Conservation (phyloP, 106 monocot genomes). For the Dendrobium chrysotoxum region DNA sequence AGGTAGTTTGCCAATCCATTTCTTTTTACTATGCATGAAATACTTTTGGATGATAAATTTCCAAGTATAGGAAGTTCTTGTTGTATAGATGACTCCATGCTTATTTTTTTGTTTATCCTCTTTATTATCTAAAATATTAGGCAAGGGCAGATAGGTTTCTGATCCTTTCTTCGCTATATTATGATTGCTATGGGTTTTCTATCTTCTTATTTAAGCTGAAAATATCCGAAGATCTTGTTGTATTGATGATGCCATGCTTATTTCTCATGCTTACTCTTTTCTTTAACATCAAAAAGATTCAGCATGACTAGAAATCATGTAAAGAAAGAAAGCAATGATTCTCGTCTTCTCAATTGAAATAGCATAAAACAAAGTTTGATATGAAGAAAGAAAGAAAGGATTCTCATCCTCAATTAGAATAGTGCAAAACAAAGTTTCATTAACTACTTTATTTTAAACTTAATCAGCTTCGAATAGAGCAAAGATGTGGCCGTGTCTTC, state of each 20-base stretch:
- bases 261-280: background rate
- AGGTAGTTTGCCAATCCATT: slow-evolving; percentile 32
- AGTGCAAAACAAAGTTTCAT: background rate
- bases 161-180: too few relatives aligned
- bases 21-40: background rate
- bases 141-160: background rate
- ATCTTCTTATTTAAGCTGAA: too few relatives aligned
- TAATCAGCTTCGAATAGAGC: slow-evolving; percentile 55
- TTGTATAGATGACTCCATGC: background rate
- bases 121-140: background rate
- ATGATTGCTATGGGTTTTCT: too few relatives aligned
- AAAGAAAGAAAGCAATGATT: background rate
- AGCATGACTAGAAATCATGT: background rate
- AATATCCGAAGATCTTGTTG: background rate
- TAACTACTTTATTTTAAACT: slow-evolving; percentile 1
- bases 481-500: slow-evolving; percentile 43
- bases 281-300: background rate
- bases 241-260: background rate
- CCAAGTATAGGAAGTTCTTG: background rate
- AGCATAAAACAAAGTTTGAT: background rate
- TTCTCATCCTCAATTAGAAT: background rate
- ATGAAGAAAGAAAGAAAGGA: slow-evolving; percentile 2
- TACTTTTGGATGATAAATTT: background rate
- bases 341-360: background rate
- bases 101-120: background rate